A percentile compares a stretch with the other conserved stretches of the same genome.
Evolutionary conservation across 2,329 filamentous ascomycete species (phyloP).

Genomic region (Colletotrichum brevisporum): DNA sequence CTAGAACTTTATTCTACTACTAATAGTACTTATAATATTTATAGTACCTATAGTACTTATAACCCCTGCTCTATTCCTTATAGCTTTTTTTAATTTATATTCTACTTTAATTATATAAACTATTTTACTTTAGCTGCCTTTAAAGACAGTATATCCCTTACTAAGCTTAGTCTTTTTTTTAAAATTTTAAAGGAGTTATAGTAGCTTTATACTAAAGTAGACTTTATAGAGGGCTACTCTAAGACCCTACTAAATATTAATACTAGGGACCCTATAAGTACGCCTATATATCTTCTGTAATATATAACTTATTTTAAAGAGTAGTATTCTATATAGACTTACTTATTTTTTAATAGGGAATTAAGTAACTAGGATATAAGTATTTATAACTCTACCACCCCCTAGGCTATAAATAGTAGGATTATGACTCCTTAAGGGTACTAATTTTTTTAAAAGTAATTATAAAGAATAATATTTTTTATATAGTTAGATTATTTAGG

Average conservation of each 20-base stretch:
- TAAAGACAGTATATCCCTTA: not conserved
- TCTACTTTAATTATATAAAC: not conserved
- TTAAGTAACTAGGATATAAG: not conserved
- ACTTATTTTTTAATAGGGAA: not conserved
- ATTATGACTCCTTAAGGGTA: slow-evolving; percentile 2
- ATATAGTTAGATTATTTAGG: not conserved
- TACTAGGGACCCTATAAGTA: not conserved
- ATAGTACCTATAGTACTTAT: not conserved
- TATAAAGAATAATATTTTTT: not conserved
- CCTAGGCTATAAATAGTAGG: not conserved
- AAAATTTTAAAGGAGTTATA: slow-evolving; percentile 11
- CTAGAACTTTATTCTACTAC: not conserved
- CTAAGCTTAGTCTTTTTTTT: slow-evolving; percentile 7
- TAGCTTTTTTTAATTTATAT: not conserved
- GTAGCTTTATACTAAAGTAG: not conserved
- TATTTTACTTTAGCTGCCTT: not conserved
- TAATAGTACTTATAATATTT: not conserved
- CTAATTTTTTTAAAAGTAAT: slow-evolving; percentile 6
- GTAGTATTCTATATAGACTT: not conserved
- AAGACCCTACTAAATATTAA: not conserved
- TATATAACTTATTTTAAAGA: not conserved
- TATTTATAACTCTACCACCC: slow-evolving; percentile 5
- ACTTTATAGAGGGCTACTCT: not conserved
- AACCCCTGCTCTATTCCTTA: not conserved
- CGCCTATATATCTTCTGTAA: no score